Base-by-base conservation (phyloP, 139 green algal genomes). In the Coccomyxa sp. region DNA sequence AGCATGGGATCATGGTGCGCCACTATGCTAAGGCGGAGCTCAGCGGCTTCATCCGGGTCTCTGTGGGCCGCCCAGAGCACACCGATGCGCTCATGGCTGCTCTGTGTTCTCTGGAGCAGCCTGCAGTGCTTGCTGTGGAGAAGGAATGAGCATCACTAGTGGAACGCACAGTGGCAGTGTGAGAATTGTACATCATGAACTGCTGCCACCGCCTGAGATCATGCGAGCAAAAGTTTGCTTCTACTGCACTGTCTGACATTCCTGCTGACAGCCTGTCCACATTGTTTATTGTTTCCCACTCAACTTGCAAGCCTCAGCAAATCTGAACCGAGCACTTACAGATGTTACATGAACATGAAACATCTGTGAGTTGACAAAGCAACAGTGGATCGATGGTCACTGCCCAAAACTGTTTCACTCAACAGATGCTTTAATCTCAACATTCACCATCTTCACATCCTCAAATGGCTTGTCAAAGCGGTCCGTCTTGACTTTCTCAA, bases 401-500 rank as follows among this genome's bases (percentile, higher is more conserved):
- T 51, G 38, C 38, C 38, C 38, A 7, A 51, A 51, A 71, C 18
- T 77, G 10, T 38, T 1, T 74, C 57, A 82, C 16, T 84, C 85
- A 18, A 86, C 63, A 23, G 51, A 58, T 18, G 38, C 57, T n/a
- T 67, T 63, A 4, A 79, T 51, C 67, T 89, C 84, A 31, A 98
- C 95, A 87, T 94, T 98, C 12, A 97, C 23, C 51, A 99, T 99
- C 85, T 96, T 97, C 25, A 99, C 91, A 45, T 99, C 95, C 57
- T 98, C 92, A 30, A 95, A 87, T 0, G 97, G 97, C 84, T 97
- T 98, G 90, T 99, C 97, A 51, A 93, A 89, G 78, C 91, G 89
- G 84, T 98, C 93, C 17, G 90, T 93, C 87, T 98, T 98, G 16
- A 84, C 82, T 82, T 95, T 95, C 82, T 99, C 97, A 66, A 99